A percentile compares a stretch with the other conserved stretches of the same genome.
These are phyloP conservation scores for Medicago lupulina DNA, from an alignment of 306 rosid species.

Conservation along the genomic window DNA sequence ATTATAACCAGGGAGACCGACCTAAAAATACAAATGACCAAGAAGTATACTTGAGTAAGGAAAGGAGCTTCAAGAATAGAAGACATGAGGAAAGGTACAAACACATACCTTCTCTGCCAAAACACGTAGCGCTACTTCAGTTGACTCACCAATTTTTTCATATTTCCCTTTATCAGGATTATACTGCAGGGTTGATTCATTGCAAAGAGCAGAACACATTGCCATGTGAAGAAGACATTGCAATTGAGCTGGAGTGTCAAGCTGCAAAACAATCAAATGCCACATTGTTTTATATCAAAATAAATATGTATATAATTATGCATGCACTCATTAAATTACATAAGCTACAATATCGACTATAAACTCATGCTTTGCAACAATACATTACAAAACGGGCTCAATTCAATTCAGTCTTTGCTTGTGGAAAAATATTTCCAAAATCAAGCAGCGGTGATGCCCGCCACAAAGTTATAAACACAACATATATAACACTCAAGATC, in stretches of 20 bases:
- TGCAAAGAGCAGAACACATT: conserved; percentile 96
- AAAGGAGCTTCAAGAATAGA: conserved; percentile 34
- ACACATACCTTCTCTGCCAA: conserved; percentile 82
- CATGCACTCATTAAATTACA: conserved; percentile 6
- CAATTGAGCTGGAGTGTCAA: conserved; percentile 80
- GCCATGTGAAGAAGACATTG: conserved; percentile 95
- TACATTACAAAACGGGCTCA: conserved; percentile 23
- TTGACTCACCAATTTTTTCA: conserved; percentile 99
- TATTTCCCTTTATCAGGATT: conserved; percentile 88
- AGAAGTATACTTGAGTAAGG: conserved; percentile 29
- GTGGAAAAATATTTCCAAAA: conserved; percentile 19
- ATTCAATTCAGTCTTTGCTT: conserved; percentile 4
- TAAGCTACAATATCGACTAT: not conserved
- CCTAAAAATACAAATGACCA: conserved; percentile 53
- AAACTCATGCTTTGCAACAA: conserved; percentile 18
- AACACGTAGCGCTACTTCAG: conserved; percentile 98
- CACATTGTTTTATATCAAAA: conserved; percentile 31
- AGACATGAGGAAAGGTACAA: conserved; percentile 39
- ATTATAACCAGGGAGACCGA: conserved; percentile 96
- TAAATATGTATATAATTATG: conserved; percentile 7
- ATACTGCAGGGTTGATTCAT: conserved; percentile 89
- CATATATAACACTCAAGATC: conserved; percentile 22
- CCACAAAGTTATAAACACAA: conserved; percentile 7
- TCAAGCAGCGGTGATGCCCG: conserved; percentile 16
- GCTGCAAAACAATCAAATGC: conserved; percentile 59